phyloP scores from a whole-genome alignment of 192 early-diverging fungal genomes.

The Paraglomus brasilianum region DNA sequence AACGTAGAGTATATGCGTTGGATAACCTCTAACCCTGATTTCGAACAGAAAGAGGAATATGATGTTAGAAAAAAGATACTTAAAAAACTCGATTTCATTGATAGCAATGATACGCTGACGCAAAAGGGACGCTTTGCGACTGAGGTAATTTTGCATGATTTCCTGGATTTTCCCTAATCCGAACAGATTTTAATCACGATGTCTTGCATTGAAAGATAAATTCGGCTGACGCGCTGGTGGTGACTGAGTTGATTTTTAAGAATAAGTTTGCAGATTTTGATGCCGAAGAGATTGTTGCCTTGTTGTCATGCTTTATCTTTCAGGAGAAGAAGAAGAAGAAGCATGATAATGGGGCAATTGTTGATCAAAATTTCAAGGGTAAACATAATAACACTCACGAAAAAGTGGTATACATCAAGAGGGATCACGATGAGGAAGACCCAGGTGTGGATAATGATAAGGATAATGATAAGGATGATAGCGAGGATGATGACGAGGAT shows the following conservation, averaged over 20 bases:
- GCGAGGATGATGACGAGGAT: conserved; percentile 1
- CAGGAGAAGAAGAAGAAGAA: conserved; percentile 74
- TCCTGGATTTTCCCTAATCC: not conserved
- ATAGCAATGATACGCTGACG: conserved; percentile 82
- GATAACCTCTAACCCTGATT: conserved; percentile 87
- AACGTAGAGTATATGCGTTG: conserved; percentile 74
- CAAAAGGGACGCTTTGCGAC: conserved; percentile 96
- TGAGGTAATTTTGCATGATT: conserved; percentile 54
- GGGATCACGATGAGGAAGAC: conserved; percentile 60
- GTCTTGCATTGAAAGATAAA: conserved; percentile 64
- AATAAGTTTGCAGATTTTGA: conserved; percentile 88
- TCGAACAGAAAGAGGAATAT: conserved; percentile 92
- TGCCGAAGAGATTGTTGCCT: conserved; percentile 89
- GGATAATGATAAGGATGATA: not conserved
- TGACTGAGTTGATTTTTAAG: conserved; percentile 93
- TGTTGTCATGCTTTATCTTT: conserved; percentile 93
- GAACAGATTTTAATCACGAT: not conserved
- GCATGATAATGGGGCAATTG: no score
- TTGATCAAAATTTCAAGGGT: no score
- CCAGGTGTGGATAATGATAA: conserved; percentile 27
- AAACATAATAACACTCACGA: no score
- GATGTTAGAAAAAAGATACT: conserved; percentile 85
- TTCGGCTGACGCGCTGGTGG: conserved; percentile 89
- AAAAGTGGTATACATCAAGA: no score
- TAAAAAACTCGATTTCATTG: conserved; percentile 76